phyloP scores from a whole-genome alignment of 2,329 filamentous ascomycete genomes.

The Epichloe gansuensis region DNA sequence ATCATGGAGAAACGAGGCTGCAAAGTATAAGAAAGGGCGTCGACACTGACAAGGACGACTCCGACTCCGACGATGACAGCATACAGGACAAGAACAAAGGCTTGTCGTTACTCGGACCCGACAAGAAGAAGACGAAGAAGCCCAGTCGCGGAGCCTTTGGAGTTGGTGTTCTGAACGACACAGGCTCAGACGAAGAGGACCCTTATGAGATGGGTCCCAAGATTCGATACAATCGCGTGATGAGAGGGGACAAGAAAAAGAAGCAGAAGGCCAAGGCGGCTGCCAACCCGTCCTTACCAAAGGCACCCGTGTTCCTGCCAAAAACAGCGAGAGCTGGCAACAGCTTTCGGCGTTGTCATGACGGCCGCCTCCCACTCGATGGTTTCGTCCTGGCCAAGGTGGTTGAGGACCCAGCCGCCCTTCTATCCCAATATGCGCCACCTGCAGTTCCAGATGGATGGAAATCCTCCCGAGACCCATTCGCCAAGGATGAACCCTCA shows the following conservation, averaged over 20 bases:
- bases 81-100: neutral
- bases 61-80: slow-evolving; percentile 21
- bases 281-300: slow-evolving; percentile 50
- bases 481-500: slow-evolving; percentile 3
- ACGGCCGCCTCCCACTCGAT: slow-evolving; percentile 66
- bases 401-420: slow-evolving; percentile 24
- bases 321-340: slow-evolving; percentile 30
- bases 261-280: slow-evolving; percentile 42
- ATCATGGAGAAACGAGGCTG: slow-evolving; percentile 45
- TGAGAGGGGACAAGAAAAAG: slow-evolving; percentile 75
- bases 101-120: slow-evolving; percentile 11
- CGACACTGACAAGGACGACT: slow-evolving; percentile 33
- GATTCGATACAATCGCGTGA: slow-evolving; percentile 73
- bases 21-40: slow-evolving; percentile 21
- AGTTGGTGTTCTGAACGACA: slow-evolving; percentile 82
- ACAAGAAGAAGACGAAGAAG: slow-evolving; percentile 40
- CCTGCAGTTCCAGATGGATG: slow-evolving; percentile 62
- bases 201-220: slow-evolving; percentile 84
- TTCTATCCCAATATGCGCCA: slow-evolving; percentile 39
- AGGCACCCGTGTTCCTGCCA: slow-evolving; percentile 64
- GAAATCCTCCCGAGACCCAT: slow-evolving; percentile 45
- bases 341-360: slow-evolving; percentile 54
- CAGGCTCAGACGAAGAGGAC: slow-evolving; percentile 88
- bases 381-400: slow-evolving; percentile 63
- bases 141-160: slow-evolving; percentile 58